Evolutionary conservation across 345 rosid genomes (phyloP).

Genomic region (Eucalyptus urophylla): DNA sequence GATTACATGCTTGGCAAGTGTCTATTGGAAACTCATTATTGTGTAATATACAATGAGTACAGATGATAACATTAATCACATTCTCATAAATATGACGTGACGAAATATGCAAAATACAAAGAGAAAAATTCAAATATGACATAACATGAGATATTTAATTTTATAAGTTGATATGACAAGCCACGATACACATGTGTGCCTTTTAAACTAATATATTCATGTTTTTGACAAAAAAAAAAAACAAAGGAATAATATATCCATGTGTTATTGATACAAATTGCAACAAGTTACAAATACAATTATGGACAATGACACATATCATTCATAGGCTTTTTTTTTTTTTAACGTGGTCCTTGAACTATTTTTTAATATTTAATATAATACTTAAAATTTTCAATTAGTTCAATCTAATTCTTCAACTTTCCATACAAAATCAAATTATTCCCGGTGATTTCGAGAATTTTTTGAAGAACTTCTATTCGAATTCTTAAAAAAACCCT

Average conservation of each 20-base stretch:
- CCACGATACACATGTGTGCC: neutral
- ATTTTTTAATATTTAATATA: neutral
- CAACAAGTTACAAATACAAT: neutral
- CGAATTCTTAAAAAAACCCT: neutral
- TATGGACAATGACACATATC: neutral
- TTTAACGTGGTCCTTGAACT: neutral
- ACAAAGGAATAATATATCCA: too few relatives aligned
- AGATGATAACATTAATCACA: neutral
- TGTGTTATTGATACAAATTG: neutral
- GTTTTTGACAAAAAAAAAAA: neutral
- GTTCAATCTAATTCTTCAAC: neutral
- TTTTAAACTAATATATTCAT: neutral
- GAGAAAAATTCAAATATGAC: neutral
- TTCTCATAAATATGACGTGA: neutral
- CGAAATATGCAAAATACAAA: neutral
- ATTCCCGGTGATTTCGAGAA: neutral
- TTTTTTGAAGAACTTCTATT: neutral
- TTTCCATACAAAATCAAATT: neutral
- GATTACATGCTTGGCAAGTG: neutral
- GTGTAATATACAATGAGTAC: neutral
- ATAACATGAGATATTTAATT: neutral
- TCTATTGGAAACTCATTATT: neutral
- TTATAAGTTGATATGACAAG: neutral
- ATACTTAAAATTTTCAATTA: neutral
- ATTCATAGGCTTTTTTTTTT: neutral